Evolutionary conservation across 257 asterid genomes (phyloP), one percentile per base, ranked within the genome.

Genomic region (Thymus quinquecostatus): DNA sequence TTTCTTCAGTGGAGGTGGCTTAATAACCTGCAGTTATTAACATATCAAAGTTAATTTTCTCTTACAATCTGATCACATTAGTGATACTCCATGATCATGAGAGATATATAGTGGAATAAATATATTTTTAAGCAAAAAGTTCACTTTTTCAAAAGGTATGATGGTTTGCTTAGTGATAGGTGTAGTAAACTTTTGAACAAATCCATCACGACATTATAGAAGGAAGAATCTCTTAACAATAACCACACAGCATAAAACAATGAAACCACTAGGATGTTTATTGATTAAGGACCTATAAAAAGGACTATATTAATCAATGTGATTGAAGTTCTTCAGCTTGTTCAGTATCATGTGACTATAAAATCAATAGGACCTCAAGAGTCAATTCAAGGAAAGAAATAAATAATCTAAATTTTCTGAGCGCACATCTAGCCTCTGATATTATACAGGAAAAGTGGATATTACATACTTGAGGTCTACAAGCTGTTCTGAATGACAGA

Each of bases 381-480:
- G 21, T 8, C 40, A 36, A n/a, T 57, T 44, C 45, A 13, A 51
- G 12, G 28, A 0, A 7, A 61, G 21, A 3, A 11, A 62, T 32
- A 64, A 51, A 60, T 13, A 32, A 50, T 27, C 41, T 38, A 38
- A 4, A 38, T 38, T 40, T 5, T 59, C 2, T 38, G 40, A 53
- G 40, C 62, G 45, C 56, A 72, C 21, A 51, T 11, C 13, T 41
- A 76, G 65, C 44, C 64, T 64, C 21, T 21, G 21, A 21, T 21
- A 21, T 21, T 56, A 8, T 63, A 43, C 27, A 7, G 48, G 30
- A 66, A 62, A 62, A 51, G 56, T 27, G 51, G 48, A 45, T 60
- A 66, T 59, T 45, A 58, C 88, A 27, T 91, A 94, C 99, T 78
- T 86, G 93, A 60, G 99, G 99, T 84, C 85, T 86, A 75, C 96